Evolutionary conservation across 2,329 filamentous ascomycete genomes (phyloP), one percentile per base, ranked within the genome.

Genomic region (Cladobotryum protrusum): DNA sequence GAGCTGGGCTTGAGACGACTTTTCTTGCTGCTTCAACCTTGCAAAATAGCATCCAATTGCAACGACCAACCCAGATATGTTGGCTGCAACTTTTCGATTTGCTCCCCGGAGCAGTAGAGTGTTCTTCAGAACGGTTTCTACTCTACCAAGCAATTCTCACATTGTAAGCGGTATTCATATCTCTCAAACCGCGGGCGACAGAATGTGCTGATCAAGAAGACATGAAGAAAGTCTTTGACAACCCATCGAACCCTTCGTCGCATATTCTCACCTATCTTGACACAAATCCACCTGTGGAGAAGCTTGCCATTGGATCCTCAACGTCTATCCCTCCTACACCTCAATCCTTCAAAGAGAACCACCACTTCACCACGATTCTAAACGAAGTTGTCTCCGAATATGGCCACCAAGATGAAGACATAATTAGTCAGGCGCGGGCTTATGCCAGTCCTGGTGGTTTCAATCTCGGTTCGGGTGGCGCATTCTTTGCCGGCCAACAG

Each of bases 231-330:
- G 74, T 79, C 48, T 79, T 82, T 57, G 73, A 75, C 20, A 68
- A 76, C 52, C 68, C 73, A 2, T 59, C 69, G 7, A 62, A 71
- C 2, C 69, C 73, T 1, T 68, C 71, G 36, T 67, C 68, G 1
- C 73, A 83, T 60, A 67, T 82, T 32, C 74, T 87, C 29, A 79
- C 78, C 39, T 78, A 81, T 55, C 78, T 86, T 51, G 72, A 79
- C 35, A 77, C 75, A 36, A 65, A 72, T 13, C 81, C 82, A 2
- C 82, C 82, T 0, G 76, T 69, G 4, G 62, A 69, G 5, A 62
- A 64, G 24, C 67, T 86, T 17, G 74, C 81, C 13, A 78, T 87
- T 52, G 83, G 83, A 44, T 79, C 73, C 2, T 78, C 81, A 0
- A 78, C 76, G 5, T 59, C 67, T 14, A 54, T 84, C n/a, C 82